Evolutionary conservation across 2,329 filamentous ascomycete species (phyloP), one percentile per base, ranked within the genome.

Genomic region (Exophiala bonariae): DNA sequence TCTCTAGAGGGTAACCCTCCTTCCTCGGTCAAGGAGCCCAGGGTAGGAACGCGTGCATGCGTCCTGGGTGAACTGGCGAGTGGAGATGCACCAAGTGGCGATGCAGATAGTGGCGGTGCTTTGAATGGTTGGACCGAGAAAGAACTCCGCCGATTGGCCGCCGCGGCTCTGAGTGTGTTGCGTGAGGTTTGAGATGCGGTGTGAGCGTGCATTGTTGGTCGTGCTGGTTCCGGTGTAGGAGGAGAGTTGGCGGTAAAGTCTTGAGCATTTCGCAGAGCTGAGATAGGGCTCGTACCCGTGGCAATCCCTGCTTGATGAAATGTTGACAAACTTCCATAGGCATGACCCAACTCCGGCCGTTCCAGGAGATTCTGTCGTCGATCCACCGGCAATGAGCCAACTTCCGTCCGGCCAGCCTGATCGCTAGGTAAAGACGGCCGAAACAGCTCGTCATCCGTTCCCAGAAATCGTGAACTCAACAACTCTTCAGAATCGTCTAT

Each of bases 41-140:
- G 55, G 4, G 61, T 59, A 16, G 66, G 64, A 3, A 65, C 58
- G 47, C 73, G 68, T 43, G 68, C 66, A 18, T 71, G 72, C 18
- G 70, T 75, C 50, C 77, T 72, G 22, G 79, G 79, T 6, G 78
- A 82, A 5, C 71, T 70, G n/a, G 74, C 73, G 10, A 71, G 49
- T 4, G 69, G 66, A 32, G 77, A 69, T 32, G 75, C 71, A 3
- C 73, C 69, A n/a, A 78, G 75, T 14, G 91, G 92, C 3, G 91
- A 96, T 3, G 87, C 89, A 2, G 91, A 95, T n/a, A 97, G 75
- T 1, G 92, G 95, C 9, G 92, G 92, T 11, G 91, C 89, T 68
- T 99, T 99, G 74, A 99, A 99, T 0, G 92, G 91, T 59, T 95
- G 89, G 61, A 96, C 96, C 1, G 89, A 95, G 17, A 96, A 81